Base-by-base conservation (phyloP, 2,329 filamentous ascomycete genomes). In the Didymella arachidicola region DNA sequence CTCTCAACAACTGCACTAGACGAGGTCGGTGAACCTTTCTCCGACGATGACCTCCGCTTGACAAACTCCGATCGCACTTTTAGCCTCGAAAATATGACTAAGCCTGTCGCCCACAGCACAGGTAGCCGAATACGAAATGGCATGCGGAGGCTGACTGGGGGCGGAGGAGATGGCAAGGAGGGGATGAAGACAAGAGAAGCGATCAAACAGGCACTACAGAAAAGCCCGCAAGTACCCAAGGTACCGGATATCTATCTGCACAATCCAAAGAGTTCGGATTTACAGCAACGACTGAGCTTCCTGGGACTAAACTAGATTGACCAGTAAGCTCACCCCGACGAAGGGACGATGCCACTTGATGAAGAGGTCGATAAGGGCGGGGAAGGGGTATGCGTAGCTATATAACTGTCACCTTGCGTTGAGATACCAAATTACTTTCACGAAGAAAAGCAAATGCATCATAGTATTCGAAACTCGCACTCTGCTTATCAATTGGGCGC, bases 21-120 rank as follows among this genome's bases (percentile, higher is more conserved):
- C 57, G 93, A 97, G 65, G 81, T 79, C 38, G 77, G 91, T 41
- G 91, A 90, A 50, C 84, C 90, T 0, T 89, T 94, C 66, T 96
- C 92, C 0, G 94, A 97, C 64, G 87, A 87, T 14, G 90, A 93
- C 14, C 57, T 74, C 80, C 75, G 77, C 26, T 68, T 67, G 7
- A 63, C 59, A 16, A 69, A 54, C 26, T 60, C 60, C 18, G 71
- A 73, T 45, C 72, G 72, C 39, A 65, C 64, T 11, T 71, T 71
- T 38, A 70, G 58, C 30, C 64, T 72, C 6, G 72, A 72, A 34
- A 86, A 81, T 55, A 87, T 88, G 80, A 84, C 89, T 63, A 85
- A 83, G 60, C 84, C 86, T 0, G 76, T 85, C 6, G 80, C 83
- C 30, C 83, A 87, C 57, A 81, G 83, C 41, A 86, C 86, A 10